Percentiles rank a stretch among this genome's conserved stretches.
phyloP scores from a whole-genome alignment of 306 rosid species.

The Acacia crassicarpa region DNA sequence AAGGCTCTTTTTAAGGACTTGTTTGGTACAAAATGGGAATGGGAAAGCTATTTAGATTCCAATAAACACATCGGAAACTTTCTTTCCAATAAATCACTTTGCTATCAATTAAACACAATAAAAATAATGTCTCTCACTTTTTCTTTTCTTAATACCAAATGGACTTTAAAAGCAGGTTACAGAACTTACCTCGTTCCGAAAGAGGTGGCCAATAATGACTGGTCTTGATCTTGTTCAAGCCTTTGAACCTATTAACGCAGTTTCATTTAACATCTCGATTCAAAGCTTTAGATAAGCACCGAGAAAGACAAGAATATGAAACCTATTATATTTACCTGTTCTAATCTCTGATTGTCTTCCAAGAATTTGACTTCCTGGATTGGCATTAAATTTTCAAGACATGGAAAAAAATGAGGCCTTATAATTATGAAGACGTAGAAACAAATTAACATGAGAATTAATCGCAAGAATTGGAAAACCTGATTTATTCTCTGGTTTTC shows the following conservation, averaged over 20 bases:
- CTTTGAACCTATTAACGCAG: neutral
- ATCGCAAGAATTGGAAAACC: conserved; percentile 12
- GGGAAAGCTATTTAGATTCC: too few relatives aligned
- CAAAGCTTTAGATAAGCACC: neutral
- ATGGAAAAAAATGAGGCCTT: neutral
- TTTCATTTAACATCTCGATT: neutral
- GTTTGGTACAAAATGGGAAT: too few relatives aligned
- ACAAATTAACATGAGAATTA: neutral
- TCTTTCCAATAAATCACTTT: too few relatives aligned
- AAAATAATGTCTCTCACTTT: too few relatives aligned
- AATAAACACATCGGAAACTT: too few relatives aligned
- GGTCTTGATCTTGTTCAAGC: neutral
- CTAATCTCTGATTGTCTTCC: neutral
- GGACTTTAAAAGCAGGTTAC: neutral
- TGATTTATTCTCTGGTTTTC: conserved; percentile 37
- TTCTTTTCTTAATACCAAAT: neutral
- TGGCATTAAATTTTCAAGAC: neutral
- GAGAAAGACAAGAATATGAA: neutral
- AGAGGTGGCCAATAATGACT: neutral
- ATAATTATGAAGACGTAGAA: neutral
- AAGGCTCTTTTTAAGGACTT: too few relatives aligned
- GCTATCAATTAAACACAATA: too few relatives aligned
- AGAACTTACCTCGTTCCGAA: neutral
- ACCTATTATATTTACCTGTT: neutral
- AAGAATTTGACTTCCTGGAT: neutral